phyloP scores from a whole-genome alignment of 305 asterid species.

The Salvia sclarea region DNA sequence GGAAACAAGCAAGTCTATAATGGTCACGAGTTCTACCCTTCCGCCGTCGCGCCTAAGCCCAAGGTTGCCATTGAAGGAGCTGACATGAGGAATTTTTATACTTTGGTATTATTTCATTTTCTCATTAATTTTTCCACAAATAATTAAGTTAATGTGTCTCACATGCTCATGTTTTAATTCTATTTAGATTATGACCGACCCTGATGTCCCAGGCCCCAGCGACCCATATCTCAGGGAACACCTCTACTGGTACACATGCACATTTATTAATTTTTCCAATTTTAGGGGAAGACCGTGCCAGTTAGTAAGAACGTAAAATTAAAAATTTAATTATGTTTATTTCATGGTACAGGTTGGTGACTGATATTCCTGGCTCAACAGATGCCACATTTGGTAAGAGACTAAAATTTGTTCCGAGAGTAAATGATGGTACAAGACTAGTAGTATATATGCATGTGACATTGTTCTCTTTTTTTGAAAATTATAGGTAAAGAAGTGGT shows the following conservation, averaged over 20 bases:
- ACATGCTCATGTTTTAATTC: neutral
- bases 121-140: neutral
- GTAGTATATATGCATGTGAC: too few relatives aligned
- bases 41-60: slow-evolving; percentile 53
- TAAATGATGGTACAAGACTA: too few relatives aligned
- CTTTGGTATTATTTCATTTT: slow-evolving; percentile 44
- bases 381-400: slow-evolving; percentile 56
- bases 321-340: too few relatives aligned
- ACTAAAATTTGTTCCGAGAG: neutral
- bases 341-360: slow-evolving; percentile 56
- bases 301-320: too few relatives aligned
- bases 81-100: slow-evolving; percentile 69
- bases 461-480: too few relatives aligned
- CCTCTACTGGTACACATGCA: slow-evolving; percentile 62
- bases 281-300: too few relatives aligned
- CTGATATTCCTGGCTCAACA: slow-evolving; percentile 83
- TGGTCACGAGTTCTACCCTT: slow-evolving; percentile 71
- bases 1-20: slow-evolving; percentile 59
- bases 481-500: slow-evolving; percentile 71
- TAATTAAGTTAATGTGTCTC: too few relatives aligned
- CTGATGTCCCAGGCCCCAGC: slow-evolving; percentile 94
- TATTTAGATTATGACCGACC: slow-evolving; percentile 78
- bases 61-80: slow-evolving; percentile 59
- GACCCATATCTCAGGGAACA: slow-evolving; percentile 85
- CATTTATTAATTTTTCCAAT: too few relatives aligned